Base-by-base conservation (phyloP, 2,329 filamentous ascomycete species). In the Pseudopithomyces chartarum region DNA sequence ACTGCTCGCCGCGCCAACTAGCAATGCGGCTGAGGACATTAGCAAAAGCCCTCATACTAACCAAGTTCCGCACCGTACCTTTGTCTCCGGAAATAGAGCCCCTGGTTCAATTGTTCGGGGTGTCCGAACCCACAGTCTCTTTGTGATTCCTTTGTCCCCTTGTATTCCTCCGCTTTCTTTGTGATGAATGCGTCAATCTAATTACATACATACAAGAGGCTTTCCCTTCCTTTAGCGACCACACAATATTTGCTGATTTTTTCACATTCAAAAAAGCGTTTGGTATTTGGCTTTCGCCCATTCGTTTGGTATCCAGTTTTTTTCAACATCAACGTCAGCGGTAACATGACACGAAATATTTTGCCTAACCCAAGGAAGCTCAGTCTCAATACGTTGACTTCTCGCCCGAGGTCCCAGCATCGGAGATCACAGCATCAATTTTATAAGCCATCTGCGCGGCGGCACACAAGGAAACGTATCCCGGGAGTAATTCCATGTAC, bases 401-500 rank as follows among this genome's bases (percentile, higher is more conserved):
- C 15, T 12, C 29, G 29, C 6, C 10, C 40, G 3, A 4, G 22
- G 20, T 32, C 36, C 20, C 19, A 29, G 6, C 32, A 48, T 23
- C 33, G 12, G 17, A 33, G 45, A 15, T 52, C 47, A 10, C 34
- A 23, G 19, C 48, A 47, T n/a, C 47, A 52, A 22, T 38, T 52
- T 19, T 47, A 46, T 33, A 38, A n/a, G 8, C 54, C 54, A 12
- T 22, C 54, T 7, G 26, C 40, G 3, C 36, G 15, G 15, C 13
- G 26, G 10, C 53, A 32, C 19, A 11, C 36, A 8, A 20, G 46
- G 17, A 52, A 39, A 36, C 36, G 36, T 8, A 19, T 34, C 8
- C 15, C 19, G 2, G n/a, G 22, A 10, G 44, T 57, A 26, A 38
- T 57, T 8, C 55, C 55, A 12, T 49, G 49, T 50, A 44, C 42